A percentile compares a stretch with the other conserved stretches of the same genome.
Conservation (phyloP, 768 basidiomycete species). For the Tremella fuciformis region DNA sequence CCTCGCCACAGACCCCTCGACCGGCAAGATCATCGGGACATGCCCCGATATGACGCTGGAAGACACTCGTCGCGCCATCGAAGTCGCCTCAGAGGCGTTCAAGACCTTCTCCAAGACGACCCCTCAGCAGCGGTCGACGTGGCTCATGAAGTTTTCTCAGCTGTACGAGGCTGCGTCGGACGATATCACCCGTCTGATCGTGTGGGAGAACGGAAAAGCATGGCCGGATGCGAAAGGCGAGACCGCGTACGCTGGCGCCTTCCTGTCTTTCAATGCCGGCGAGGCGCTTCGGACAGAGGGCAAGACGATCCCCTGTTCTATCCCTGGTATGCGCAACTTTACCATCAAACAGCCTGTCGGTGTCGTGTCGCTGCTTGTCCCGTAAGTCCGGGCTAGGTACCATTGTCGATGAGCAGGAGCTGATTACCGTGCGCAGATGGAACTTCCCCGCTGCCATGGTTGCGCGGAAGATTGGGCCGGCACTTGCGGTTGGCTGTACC, state of each 20-base stretch:
- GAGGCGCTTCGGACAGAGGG: conserved; percentile 92
- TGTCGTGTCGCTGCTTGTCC: conserved; percentile 51
- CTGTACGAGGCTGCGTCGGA: conserved; percentile 81
- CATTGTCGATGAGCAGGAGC: background rate
- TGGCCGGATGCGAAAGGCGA: conserved; percentile 82
- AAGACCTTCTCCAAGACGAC: conserved; percentile 81
- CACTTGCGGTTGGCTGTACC: conserved; percentile 93
- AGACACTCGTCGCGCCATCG: conserved; percentile 81
- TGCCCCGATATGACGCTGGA: conserved; percentile 83
- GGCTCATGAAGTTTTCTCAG: conserved; percentile 71
- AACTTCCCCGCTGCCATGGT: conserved; percentile 92
- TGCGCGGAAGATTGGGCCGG: conserved; percentile 51
- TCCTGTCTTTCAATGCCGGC: conserved; percentile 61
- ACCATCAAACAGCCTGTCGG: conserved; percentile 84
- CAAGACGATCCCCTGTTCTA: conserved; percentile 76
- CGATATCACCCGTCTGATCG: conserved; percentile 82
- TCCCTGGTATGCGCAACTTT: conserved; percentile 70
- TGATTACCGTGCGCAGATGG: conserved; percentile 46
- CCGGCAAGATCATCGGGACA: conserved; percentile 72
- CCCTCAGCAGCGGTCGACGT: conserved; percentile 76
- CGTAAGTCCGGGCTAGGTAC: conserved; percentile 22
- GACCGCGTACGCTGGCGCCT: conserved; percentile 60
- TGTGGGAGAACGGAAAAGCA: conserved; percentile 91
- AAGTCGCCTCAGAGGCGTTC: conserved; percentile 76
- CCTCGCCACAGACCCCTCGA: conserved; percentile 78